Evolutionary conservation across 1,284 basidiomycete species (phyloP), one percentile per base, ranked within the genome.

Genomic region (Microbotryomycetes sp.): DNA sequence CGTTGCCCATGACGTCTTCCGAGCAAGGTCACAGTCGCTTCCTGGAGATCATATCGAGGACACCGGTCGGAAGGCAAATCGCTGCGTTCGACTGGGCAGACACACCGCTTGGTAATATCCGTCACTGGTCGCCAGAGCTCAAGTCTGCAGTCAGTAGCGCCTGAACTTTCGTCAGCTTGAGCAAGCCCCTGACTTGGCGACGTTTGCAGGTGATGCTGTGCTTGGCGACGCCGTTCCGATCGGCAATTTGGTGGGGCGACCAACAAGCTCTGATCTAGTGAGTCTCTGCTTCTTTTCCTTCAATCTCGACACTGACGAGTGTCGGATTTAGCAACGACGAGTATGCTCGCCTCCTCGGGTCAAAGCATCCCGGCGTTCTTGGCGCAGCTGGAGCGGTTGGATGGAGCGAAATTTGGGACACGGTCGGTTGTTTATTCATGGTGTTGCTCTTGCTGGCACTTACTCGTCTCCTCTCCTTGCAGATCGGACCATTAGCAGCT

Each of bases 391-490:
- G 60, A 5, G 45, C 56, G 49, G 51, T 56, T 18, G 67, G 69
- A 16, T 70, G 69, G 69, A 57, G 55, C 13, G 67, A 70, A 47
- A 54, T 67, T 9, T 67, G 65, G 65, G 65, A 67, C 15, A 57
- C 56, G 4, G 30, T 67, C 6, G 52, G 59, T 24, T 26, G 45
- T 7, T 54, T 67, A n/a, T 59, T 62, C 15, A 31, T 52, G 47
- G 26, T 4, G n/a, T 4, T 5, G 27, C 18, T 24, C 24, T 31
- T 9, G 18, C 35, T n/a, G n/a, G n/a, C n/a, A n/a, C n/a, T n/a
- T n/a, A n/a, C 35, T 41, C 35, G 18, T 41, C 35, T 41, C 35
- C 18, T 18, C 9, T 18, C 35, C 9, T 41, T 18, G 18, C 9
- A 41, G 35, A 41, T 41, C 18, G 35, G 35, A 11, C 6, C 31